Evolutionary conservation across 1,284 basidiomycete species (phyloP).

Genomic region (Afroboletus lepidellus): DNA sequence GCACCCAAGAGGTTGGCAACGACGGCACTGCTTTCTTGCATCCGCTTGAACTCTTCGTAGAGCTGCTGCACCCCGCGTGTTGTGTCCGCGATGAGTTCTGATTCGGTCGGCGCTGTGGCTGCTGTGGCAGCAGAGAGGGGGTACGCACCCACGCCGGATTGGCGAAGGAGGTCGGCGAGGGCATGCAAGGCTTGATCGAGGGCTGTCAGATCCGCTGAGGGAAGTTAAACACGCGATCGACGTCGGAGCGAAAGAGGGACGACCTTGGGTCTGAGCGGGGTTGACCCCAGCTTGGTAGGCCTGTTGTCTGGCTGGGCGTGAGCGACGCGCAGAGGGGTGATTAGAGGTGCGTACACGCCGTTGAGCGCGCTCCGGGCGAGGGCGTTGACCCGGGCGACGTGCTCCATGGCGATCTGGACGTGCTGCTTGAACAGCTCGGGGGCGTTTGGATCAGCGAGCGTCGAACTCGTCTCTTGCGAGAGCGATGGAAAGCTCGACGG

Average conservation of each 20-base stretch:
- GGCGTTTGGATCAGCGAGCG: slow-evolving; percentile 41
- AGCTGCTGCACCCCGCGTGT: slow-evolving; percentile 38
- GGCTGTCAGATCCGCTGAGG: slow-evolving; percentile 36
- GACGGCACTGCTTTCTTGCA: slow-evolving; percentile 44
- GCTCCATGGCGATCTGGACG: slow-evolving; percentile 40
- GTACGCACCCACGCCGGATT: slow-evolving; percentile 46
- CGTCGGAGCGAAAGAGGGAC: background rate
- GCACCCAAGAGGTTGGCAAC: slow-evolving; percentile 36
- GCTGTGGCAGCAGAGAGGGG: slow-evolving; percentile 30
- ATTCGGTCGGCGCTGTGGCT: slow-evolving; percentile 24
- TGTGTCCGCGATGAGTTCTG: slow-evolving; percentile 39
- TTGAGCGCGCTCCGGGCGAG: slow-evolving; percentile 39
- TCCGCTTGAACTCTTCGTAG: slow-evolving; percentile 40
- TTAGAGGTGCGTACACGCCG: slow-evolving; percentile 37
- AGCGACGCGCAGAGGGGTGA: background rate
- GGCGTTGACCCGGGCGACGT: slow-evolving; percentile 38
- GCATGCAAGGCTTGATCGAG: slow-evolving; percentile 38
- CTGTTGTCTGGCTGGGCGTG: slow-evolving; percentile 36
- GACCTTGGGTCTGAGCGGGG: slow-evolving; percentile 44
- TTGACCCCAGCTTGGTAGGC: slow-evolving; percentile 43
- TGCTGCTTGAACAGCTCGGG: slow-evolving; percentile 47
- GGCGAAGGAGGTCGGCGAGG: slow-evolving; percentile 39
- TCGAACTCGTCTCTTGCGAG: slow-evolving; percentile 27
- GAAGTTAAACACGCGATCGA: too few species aligned
- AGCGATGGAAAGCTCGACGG: slow-evolving; percentile 24